Evolutionary conservation across 1,284 basidiomycete genomes (phyloP).

Genomic region (Austroboletus sp.): DNA sequence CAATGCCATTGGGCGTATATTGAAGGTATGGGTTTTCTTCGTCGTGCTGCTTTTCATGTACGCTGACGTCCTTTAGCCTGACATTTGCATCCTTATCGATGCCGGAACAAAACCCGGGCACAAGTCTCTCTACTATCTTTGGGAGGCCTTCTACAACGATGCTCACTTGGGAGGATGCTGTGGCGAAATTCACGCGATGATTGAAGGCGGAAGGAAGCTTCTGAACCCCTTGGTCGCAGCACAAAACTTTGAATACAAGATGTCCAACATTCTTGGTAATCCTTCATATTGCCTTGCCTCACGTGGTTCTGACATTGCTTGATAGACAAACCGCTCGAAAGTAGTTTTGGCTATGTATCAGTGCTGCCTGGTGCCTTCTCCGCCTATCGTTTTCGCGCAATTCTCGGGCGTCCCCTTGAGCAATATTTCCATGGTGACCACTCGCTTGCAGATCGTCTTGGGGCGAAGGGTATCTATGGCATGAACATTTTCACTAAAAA

Average conservation of each 20-base stretch:
- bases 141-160: slow-evolving; percentile 87
- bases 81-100: slow-evolving; percentile 86
- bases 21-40: slow-evolving; percentile 46
- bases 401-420: slow-evolving; percentile 86
- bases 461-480: slow-evolving; percentile 89
- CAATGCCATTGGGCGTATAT: slow-evolving; percentile 85
- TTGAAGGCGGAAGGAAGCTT: slow-evolving; percentile 85
- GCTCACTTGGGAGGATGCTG: slow-evolving; percentile 71
- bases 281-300: not conserved
- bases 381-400: slow-evolving; percentile 87
- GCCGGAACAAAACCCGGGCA: slow-evolving; percentile 95
- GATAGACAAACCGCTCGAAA: slow-evolving; percentile 86
- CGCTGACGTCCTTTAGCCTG: slow-evolving; percentile 50
- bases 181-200: slow-evolving; percentile 93
- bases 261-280: slow-evolving; percentile 87
- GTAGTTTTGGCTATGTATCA: slow-evolving; percentile 91
- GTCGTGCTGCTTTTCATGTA: slow-evolving; percentile 7
- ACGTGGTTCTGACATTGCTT: slow-evolving; percentile 4
- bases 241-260: slow-evolving; percentile 98
- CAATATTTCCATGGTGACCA: slow-evolving; percentile 99
- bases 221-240: slow-evolving; percentile 90
- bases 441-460: slow-evolving; percentile 85
- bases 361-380: slow-evolving; percentile 96
- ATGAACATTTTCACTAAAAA: slow-evolving; percentile 98
- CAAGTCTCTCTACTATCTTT: slow-evolving; percentile 94